A percentile compares a stretch with the other conserved stretches of the same genome.
These are phyloP conservation scores for Solanum medicagineum DNA, from an alignment of 257 asterid genomes.

Conservation along the genomic window DNA sequence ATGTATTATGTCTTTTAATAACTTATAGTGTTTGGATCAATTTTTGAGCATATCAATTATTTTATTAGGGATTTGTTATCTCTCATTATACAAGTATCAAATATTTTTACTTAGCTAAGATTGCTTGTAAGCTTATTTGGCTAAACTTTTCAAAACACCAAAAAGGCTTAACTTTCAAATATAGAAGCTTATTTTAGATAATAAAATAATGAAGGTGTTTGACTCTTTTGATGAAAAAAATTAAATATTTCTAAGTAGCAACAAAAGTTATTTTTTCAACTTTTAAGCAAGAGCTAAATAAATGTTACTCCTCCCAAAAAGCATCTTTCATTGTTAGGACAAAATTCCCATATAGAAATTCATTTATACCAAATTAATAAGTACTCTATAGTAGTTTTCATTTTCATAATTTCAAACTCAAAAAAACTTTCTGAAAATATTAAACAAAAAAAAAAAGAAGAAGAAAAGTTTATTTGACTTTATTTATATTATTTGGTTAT, in stretches of 20 bases:
- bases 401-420: background rate
- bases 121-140: background rate
- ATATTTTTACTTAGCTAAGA: background rate
- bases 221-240: no score
- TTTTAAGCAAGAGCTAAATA: no score
- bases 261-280: no score
- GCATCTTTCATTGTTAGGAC: background rate
- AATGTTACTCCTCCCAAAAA: no score
- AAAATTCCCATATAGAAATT: background rate
- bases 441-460: background rate
- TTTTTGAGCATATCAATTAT: background rate
- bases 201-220: no score
- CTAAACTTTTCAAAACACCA: background rate
- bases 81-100: background rate
- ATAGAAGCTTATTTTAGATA: no score
- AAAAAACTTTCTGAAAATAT: background rate
- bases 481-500: background rate
- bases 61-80: background rate
- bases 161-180: background rate
- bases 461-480: background rate
- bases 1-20: no score
- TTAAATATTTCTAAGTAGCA: no score
- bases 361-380: background rate
- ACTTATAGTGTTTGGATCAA: background rate
- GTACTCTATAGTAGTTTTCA: background rate